Percentiles rank a stretch among this genome's conserved stretches.
phyloP scores from a whole-genome alignment of 1,284 basidiomycete genomes.

The Singerocomus inundabilis region DNA sequence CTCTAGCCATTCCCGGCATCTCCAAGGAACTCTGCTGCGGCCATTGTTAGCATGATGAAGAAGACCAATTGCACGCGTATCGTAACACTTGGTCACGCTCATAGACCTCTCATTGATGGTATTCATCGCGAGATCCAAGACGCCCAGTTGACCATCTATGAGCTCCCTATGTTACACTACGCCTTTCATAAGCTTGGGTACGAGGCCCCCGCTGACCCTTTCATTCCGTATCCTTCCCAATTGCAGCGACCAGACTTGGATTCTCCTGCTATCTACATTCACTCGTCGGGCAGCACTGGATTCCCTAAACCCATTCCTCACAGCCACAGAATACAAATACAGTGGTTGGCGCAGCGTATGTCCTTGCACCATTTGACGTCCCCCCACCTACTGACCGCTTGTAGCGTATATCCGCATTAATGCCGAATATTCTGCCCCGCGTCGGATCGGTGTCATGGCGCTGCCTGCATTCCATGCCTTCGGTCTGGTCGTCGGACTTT shows the following conservation, averaged over 20 bases:
- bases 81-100: conserved; percentile 22
- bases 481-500: conserved; percentile 8
- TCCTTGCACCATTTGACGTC: not conserved
- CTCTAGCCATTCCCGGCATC: conserved; percentile 35
- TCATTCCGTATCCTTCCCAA: conserved; percentile 24
- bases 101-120: conserved; percentile 22
- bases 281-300: conserved; percentile 37
- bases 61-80: conserved; percentile 30
- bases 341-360: conserved; percentile 3
- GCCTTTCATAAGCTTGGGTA: conserved; percentile 32
- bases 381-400: too few species aligned
- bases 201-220: conserved; percentile 24
- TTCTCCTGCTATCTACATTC: conserved; percentile 23
- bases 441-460: conserved; percentile 18
- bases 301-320: conserved; percentile 31
- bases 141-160: conserved; percentile 14
- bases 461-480: conserved; percentile 19
- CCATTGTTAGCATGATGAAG: conserved; percentile 26
- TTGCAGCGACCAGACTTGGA: conserved; percentile 6
- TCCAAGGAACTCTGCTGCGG: conserved; percentile 30
- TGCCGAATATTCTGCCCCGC: not conserved
- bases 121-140: conserved; percentile 8
- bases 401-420: too few species aligned
- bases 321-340: conserved; percentile 14
- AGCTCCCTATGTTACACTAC: conserved; percentile 25